Percentiles rank a stretch among this genome's conserved stretches.
phyloP scores from a whole-genome alignment of 1,284 basidiomycete species.

The Trametes hirsuta region DNA sequence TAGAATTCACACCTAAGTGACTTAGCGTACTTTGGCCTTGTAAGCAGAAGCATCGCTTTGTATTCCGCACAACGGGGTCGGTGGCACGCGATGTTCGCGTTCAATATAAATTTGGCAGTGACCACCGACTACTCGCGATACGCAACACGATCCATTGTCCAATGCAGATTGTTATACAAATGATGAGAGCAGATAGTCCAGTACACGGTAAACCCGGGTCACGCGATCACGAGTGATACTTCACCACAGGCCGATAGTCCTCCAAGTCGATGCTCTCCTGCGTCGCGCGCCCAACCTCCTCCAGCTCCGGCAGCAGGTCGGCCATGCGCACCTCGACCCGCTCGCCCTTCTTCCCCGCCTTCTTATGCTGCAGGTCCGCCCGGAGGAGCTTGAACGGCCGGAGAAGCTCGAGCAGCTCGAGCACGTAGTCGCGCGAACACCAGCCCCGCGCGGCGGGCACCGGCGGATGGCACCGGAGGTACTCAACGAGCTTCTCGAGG shows the following conservation, averaged over 20 bases:
- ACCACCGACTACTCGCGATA: too few relatives aligned
- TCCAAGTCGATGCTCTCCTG: conserved; percentile 26
- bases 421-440: conserved; percentile 26
- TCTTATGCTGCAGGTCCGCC: conserved; percentile 18
- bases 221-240: conserved; percentile 15
- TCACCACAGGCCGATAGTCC: conserved; percentile 21
- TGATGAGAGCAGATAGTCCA: neutral
- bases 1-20: too few relatives aligned
- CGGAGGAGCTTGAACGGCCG: conserved; percentile 25
- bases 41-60: too few relatives aligned
- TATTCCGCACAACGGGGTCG: too few relatives aligned
- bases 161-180: neutral
- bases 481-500: conserved; percentile 23
- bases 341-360: conserved; percentile 2
- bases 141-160: neutral
- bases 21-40: too few relatives aligned
- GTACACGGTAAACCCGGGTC: neutral
- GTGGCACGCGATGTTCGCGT: too few relatives aligned
- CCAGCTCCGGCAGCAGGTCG: conserved; percentile 21
- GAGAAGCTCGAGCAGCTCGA: conserved; percentile 25
- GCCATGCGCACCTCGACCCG: conserved; percentile 12
- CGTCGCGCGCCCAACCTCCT: conserved; percentile 22
- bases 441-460: conserved; percentile 13
- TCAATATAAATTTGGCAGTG: too few relatives aligned
- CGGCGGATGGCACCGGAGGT: conserved; percentile 24